Evolutionary conservation across 1,284 basidiomycete species (phyloP).

Genomic region (Pisolithus thermaeus): DNA sequence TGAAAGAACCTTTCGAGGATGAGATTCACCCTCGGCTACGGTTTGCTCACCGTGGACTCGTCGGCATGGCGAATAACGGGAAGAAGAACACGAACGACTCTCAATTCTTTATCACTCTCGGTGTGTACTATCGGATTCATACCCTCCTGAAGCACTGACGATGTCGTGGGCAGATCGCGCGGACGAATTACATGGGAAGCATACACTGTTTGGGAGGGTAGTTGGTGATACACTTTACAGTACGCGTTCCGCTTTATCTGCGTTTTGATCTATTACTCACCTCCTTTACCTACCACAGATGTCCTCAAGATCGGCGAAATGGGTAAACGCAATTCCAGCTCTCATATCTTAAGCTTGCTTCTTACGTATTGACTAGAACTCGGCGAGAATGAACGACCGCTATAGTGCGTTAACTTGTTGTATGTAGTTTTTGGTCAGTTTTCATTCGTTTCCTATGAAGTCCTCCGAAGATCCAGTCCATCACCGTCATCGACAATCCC

Average conservation of each 20-base stretch:
- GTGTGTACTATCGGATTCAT: constrained; percentile 33
- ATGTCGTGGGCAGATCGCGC: constrained; percentile 56
- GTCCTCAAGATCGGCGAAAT: constrained; percentile 86
- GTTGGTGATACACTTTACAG: constrained; percentile 85
- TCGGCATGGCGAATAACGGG: constrained; percentile 93
- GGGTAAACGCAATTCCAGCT: constrained; percentile 39
- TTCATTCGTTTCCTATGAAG: constrained; percentile 33
- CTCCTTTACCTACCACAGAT: constrained; percentile 41
- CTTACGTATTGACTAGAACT: constrained; percentile 51
- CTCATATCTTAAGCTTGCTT: neutral
- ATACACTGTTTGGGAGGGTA: constrained; percentile 81
- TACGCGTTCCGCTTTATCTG: constrained; percentile 36
- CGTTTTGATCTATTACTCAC: neutral
- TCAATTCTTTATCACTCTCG: constrained; percentile 89
- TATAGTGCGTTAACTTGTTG: constrained; percentile 60
- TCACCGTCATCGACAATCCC: constrained; percentile 74
- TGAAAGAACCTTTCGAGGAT: constrained; percentile 80
- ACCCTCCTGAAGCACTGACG: constrained; percentile 3
- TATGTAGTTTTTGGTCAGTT: neutral
- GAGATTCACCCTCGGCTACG: constrained; percentile 90
- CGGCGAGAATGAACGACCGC: constrained; percentile 73
- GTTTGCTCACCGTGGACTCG: constrained; percentile 80
- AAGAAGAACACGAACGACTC: constrained; percentile 81
- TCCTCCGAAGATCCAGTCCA: constrained; percentile 82
- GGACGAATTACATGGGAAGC: constrained; percentile 84